Conservation (phyloP, 257 asterid species). For the Primulina tabacum region DNA sequence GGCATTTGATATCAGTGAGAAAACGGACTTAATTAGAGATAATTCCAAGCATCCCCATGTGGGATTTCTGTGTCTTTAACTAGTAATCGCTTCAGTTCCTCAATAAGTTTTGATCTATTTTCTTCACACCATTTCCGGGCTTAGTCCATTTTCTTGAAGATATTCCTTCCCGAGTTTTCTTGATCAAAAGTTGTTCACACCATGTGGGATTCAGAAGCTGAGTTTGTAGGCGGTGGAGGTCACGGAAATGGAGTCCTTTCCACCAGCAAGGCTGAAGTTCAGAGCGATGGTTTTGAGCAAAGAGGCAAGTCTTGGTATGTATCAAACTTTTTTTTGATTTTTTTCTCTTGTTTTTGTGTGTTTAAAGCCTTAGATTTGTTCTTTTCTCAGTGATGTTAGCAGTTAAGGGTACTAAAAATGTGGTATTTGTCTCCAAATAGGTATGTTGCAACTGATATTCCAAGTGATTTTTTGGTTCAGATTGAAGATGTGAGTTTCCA, state of each 20-base stretch:
- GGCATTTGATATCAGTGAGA: no score
- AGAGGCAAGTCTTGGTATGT: slow-evolving; percentile 86
- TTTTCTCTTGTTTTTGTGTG: neutral
- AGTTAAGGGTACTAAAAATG: neutral
- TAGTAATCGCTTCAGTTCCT: no score
- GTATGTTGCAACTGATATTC: slow-evolving; percentile 86
- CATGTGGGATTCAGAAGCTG: slow-evolving; percentile 92
- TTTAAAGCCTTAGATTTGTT: neutral
- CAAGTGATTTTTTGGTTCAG: slow-evolving; percentile 79
- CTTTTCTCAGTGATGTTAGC: neutral
- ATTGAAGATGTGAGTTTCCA: slow-evolving; percentile 78
- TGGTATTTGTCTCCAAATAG: slow-evolving; percentile 31
- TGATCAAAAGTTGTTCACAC: slow-evolving; percentile 4
- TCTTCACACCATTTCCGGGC: no score
- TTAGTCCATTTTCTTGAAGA: slow-evolving; percentile 17
- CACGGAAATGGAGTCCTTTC: slow-evolving; percentile 63
- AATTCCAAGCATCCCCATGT: no score
- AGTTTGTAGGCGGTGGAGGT: slow-evolving; percentile 54
- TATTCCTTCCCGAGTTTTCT: slow-evolving; percentile 5
- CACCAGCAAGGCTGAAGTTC: slow-evolving; percentile 46
- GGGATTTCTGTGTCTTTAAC: no score
- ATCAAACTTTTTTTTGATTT: neutral
- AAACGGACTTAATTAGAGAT: no score
- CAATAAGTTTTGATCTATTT: no score
- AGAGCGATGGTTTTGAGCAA: slow-evolving; percentile 83